Evolutionary conservation across 331 rosid genomes (phyloP).

Genomic region (Pyrus hybrid): DNA sequence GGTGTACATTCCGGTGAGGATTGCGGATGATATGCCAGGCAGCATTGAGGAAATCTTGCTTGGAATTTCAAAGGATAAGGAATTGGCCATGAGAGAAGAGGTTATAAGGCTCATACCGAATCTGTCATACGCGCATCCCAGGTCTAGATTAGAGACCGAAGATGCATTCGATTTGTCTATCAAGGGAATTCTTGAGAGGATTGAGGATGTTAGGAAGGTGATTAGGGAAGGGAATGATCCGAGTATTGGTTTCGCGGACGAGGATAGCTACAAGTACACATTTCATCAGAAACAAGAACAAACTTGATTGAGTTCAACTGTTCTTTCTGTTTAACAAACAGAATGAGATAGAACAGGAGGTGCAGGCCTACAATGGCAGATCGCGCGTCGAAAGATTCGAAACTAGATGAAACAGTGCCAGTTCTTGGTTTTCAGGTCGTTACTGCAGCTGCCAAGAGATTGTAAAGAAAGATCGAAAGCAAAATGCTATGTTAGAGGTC

Average conservation of each 20-base stretch:
- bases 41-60: conserved; percentile 42
- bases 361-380: background rate
- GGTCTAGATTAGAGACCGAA: conserved; percentile 27
- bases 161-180: conserved; percentile 82
- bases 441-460: too few relatives aligned
- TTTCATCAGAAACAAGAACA: conserved; percentile 23
- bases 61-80: conserved; percentile 36
- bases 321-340: background rate
- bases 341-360: background rate
- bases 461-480: too few relatives aligned
- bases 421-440: too few relatives aligned
- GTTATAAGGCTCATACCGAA: conserved; percentile 57
- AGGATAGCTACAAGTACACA: conserved; percentile 63
- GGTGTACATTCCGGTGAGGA: conserved; percentile 57
- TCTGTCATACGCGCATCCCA: conserved; percentile 63
- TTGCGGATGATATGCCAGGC: conserved; percentile 39
- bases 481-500: too few relatives aligned
- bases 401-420: background rate
- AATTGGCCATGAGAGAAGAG: conserved; percentile 62
- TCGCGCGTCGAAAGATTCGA: background rate
- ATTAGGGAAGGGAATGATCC: conserved; percentile 67
- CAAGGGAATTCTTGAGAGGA: conserved; percentile 60
- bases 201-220: conserved; percentile 46
- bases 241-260: conserved; percentile 74
- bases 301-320: background rate